These are phyloP conservation scores for Simplicillium aogashimaense DNA, from an alignment of 2,329 filamentous ascomycete species.

Conservation along the genomic window DNA sequence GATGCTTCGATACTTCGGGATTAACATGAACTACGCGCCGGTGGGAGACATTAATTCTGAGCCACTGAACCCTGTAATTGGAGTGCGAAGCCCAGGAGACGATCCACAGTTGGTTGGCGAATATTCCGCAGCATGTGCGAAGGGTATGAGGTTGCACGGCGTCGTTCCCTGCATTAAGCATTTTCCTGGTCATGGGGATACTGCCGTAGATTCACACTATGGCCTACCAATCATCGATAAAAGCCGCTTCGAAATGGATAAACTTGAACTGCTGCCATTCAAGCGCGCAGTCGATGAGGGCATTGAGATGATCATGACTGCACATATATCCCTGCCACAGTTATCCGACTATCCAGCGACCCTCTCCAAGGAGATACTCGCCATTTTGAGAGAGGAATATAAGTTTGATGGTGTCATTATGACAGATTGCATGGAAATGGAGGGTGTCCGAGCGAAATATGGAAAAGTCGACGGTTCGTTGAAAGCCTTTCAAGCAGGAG, in stretches of 20 bases:
- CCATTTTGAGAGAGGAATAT: constrained; percentile 13
- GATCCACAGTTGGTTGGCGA: constrained; percentile 10
- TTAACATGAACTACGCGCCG: constrained; percentile 18
- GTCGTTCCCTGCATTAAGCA: constrained; percentile 16
- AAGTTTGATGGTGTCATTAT: constrained; percentile 13
- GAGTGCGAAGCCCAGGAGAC: constrained; percentile 15
- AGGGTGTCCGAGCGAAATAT: constrained; percentile 13
- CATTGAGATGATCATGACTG: constrained; percentile 18
- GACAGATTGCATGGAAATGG: constrained; percentile 17
- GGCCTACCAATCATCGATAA: constrained; percentile 15
- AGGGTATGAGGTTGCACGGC: constrained; percentile 9
- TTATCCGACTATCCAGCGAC: constrained; percentile 12
- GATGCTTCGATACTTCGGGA: constrained; percentile 14
- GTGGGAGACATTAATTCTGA: constrained; percentile 16
- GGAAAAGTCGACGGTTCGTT: constrained; percentile 14
- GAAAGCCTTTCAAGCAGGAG: constrained; percentile 15
- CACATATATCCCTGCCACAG: constrained; percentile 15
- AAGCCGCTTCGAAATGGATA: constrained; percentile 11
- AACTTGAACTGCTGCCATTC: constrained; percentile 14
- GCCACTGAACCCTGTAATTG: constrained; percentile 16
- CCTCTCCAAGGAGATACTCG: constrained; percentile 12
- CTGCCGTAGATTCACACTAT: constrained; percentile 15
- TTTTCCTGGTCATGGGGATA: constrained; percentile 17
- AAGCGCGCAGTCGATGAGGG: constrained; percentile 9
- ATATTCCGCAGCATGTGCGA: constrained; percentile 11